These are phyloP conservation scores for Forsythia suspensa DNA, from an alignment of 257 asterid species.

Conservation along the genomic window DNA sequence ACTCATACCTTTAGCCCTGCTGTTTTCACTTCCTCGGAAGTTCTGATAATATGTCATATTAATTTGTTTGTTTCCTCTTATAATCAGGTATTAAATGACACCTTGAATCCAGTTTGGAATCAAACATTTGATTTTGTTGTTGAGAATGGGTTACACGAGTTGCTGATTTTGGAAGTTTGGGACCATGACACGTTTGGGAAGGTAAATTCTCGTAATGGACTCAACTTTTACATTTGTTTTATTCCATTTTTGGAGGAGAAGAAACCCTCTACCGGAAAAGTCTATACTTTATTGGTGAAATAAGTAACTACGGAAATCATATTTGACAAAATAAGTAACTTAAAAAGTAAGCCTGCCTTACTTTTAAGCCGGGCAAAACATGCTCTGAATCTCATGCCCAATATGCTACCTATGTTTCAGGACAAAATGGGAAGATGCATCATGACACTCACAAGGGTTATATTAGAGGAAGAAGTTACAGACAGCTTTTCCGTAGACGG, in stretches of 20 bases:
- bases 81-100: conserved; percentile 71
- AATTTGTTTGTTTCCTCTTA: neutral
- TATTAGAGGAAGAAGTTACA: conserved; percentile 70
- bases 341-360: neutral
- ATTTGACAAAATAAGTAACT: neutral
- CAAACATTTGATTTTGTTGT: conserved; percentile 95
- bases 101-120: conserved; percentile 92
- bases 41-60: neutral
- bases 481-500: conserved; percentile 63
- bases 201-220: conserved; percentile 36
- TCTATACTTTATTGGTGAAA: neutral
- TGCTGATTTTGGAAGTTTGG: conserved; percentile 75
- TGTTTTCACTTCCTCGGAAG: neutral
- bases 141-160: conserved; percentile 89
- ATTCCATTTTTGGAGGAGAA: neutral
- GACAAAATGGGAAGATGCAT: conserved; percentile 89
- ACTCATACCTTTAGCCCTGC: neutral
- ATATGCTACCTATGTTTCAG: conserved; percentile 32
- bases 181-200: conserved; percentile 94
- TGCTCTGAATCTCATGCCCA: neutral
- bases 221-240: neutral
- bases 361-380: neutral
- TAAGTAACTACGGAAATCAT: neutral
- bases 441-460: conserved; percentile 76
- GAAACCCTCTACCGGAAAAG: neutral